Conservation (phyloP, 106 monocot genomes). For the Agapanthus africanus region DNA sequence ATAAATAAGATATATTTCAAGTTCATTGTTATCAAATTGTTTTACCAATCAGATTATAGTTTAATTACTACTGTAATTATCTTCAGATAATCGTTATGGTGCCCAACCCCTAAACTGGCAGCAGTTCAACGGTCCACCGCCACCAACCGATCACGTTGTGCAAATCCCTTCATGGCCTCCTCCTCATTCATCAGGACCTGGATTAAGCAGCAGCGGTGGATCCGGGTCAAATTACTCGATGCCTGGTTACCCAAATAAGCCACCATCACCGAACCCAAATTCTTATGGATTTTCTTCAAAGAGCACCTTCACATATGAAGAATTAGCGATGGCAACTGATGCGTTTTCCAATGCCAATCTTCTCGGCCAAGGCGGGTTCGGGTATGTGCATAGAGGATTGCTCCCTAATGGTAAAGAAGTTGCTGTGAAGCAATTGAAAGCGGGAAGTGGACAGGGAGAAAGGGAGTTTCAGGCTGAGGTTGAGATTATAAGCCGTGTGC, state of each 20-base stretch:
- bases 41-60: neutral
- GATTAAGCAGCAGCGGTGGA: conserved; percentile 29
- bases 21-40: neutral
- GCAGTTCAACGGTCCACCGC: conserved; percentile 20
- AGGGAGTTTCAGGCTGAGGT: conserved; percentile 60
- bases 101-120: conserved; percentile 34
- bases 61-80: neutral
- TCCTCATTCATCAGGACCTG: conserved; percentile 29
- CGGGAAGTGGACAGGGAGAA: conserved; percentile 56
- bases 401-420: conserved; percentile 63
- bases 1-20: too few species aligned
- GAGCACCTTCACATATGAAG: conserved; percentile 53
- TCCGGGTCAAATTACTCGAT: conserved; percentile 43
- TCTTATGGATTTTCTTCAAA: conserved; percentile 22
- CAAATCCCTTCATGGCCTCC: conserved; percentile 33
- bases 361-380: conserved; percentile 58
- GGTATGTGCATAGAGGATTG: conserved; percentile 58
- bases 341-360: conserved; percentile 54
- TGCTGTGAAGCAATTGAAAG: conserved; percentile 63
- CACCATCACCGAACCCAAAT: conserved; percentile 21
- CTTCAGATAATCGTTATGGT: conserved; percentile 23
- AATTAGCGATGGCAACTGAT: conserved; percentile 41
- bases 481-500: conserved; percentile 59
- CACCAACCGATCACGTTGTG: conserved; percentile 28
- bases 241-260: conserved; percentile 9